Percentiles rank a stretch among this genome's conserved stretches.
Conservation (phyloP, 2,329 filamentous ascomycete genomes). For the Exophiala calicioides region DNA sequence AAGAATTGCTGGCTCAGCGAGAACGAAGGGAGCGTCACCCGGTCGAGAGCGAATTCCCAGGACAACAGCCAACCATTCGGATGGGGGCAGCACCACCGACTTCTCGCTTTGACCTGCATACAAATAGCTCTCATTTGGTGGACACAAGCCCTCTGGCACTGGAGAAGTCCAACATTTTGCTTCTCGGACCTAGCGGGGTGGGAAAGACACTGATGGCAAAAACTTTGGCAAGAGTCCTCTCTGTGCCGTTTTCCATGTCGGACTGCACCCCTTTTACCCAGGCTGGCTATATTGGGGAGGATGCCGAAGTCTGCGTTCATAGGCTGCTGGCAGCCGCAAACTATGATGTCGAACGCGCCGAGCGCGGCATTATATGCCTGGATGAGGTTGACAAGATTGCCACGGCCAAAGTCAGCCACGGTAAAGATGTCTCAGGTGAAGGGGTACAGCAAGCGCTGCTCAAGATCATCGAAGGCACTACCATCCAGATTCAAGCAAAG, state of each 20-base stretch:
- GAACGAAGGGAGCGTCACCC: conserved; percentile 72
- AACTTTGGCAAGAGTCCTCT: conserved; percentile 87
- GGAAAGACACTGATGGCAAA: conserved; percentile 94
- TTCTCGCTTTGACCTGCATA: conserved; percentile 28
- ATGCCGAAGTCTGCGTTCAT: conserved; percentile 94
- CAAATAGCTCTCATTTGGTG: conserved; percentile 44
- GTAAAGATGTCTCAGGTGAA: conserved; percentile 92
- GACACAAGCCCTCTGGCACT: conserved; percentile 68
- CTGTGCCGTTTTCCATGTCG: conserved; percentile 91
- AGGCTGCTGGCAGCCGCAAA: conserved; percentile 85
- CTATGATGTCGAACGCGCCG: conserved; percentile 79
- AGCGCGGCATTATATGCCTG: conserved; percentile 90
- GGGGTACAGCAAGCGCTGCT: conserved; percentile 94
- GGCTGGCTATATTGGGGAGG: conserved; percentile 95
- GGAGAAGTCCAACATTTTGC: conserved; percentile 91
- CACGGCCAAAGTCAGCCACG: conserved; percentile 80
- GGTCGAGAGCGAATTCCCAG: conserved; percentile 71
- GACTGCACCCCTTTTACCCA: conserved; percentile 96
- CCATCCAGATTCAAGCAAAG: conserved; percentile 87
- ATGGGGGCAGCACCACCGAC: conserved; percentile 34
- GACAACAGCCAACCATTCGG: conserved; percentile 57
- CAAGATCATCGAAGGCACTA: conserved; percentile 95
- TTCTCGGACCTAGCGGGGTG: conserved; percentile 89
- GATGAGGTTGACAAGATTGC: conserved; percentile 99
- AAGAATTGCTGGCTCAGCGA: conserved; percentile 70